A percentile compares a stretch with the other conserved stretches of the same genome.
phyloP scores from a whole-genome alignment of 2,329 filamentous ascomycete genomes.

The Aspergillus fijiensis region DNA sequence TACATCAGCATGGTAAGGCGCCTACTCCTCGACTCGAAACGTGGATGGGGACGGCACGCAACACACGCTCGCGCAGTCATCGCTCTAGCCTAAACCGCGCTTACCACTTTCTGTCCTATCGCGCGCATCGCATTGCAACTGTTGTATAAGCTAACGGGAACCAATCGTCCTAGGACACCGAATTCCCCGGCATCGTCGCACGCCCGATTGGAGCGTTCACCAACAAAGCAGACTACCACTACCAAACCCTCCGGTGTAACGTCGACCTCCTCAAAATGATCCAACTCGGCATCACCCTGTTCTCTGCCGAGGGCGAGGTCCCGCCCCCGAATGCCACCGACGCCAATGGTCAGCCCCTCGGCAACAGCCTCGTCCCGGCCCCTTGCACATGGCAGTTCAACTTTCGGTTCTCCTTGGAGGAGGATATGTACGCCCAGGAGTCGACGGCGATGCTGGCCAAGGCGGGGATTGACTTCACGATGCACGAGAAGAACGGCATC shows the following conservation, averaged over 20 bases:
- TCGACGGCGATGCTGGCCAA: conserved; percentile 89
- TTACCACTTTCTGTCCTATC: too few species aligned
- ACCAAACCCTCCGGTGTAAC: conserved; percentile 94
- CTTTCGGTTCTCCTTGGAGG: conserved; percentile 90
- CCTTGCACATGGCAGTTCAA: conserved; percentile 99
- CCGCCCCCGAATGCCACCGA: conserved; percentile 68
- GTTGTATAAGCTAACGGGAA: neutral
- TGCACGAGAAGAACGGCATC: conserved; percentile 84
- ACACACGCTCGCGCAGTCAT: too few species aligned
- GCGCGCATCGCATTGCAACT: too few species aligned
- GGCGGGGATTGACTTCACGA: conserved; percentile 87
- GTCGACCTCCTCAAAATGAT: conserved; percentile 98
- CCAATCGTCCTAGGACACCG: conserved; percentile 70
- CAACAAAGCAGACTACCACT: conserved; percentile 96
- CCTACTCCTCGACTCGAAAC: neutral
- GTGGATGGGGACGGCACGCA: too few species aligned
- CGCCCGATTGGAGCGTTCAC: conserved; percentile 92
- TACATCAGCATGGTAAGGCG: conserved; percentile 92
- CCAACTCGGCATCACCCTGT: conserved; percentile 91
- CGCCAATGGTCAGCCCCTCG: conserved; percentile 51
- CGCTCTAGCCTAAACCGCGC: too few species aligned
- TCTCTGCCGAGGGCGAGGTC: conserved; percentile 84
- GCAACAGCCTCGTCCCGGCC: conserved; percentile 56
- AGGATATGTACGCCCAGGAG: conserved; percentile 97
- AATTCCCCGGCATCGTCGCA: conserved; percentile 96